phyloP scores from a whole-genome alignment of 2,329 filamentous ascomycete species.

The Colletotrichum gigasporum region DNA sequence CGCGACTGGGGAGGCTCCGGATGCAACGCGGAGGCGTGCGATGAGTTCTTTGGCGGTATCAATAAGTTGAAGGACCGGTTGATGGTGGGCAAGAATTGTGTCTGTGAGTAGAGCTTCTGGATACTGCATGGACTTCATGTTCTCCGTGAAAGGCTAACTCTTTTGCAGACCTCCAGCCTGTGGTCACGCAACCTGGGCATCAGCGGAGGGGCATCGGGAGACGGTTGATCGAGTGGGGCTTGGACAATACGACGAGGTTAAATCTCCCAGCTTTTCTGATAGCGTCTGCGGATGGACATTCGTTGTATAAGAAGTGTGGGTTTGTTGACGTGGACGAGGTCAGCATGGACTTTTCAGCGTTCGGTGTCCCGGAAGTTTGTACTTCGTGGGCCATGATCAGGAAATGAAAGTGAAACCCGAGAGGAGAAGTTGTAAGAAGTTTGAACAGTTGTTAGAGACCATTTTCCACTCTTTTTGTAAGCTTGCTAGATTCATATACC shows the following conservation, averaged over 20 bases:
- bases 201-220: constrained; percentile 45
- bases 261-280: constrained; percentile 46
- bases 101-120: constrained; percentile 48
- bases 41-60: constrained; percentile 42
- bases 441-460: no score
- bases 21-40: constrained; percentile 43
- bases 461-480: no score
- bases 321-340: constrained; percentile 40
- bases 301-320: constrained; percentile 45
- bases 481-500: no score
- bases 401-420: no score
- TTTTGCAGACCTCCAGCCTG: constrained; percentile 43
- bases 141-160: background rate
- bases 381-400: background rate
- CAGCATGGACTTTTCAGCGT: background rate
- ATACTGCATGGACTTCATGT: background rate
- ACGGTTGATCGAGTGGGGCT: constrained; percentile 44
- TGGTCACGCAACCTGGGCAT: constrained; percentile 47
- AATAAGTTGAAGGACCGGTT: constrained; percentile 38
- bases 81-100: constrained; percentile 41
- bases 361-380: background rate
- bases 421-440: no score
- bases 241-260: constrained; percentile 44
- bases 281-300: constrained; percentile 40
- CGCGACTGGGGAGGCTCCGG: constrained; percentile 38